Base-by-base conservation (phyloP, 2,329 filamentous ascomycete species). In the Fusarium veterinarium region DNA sequence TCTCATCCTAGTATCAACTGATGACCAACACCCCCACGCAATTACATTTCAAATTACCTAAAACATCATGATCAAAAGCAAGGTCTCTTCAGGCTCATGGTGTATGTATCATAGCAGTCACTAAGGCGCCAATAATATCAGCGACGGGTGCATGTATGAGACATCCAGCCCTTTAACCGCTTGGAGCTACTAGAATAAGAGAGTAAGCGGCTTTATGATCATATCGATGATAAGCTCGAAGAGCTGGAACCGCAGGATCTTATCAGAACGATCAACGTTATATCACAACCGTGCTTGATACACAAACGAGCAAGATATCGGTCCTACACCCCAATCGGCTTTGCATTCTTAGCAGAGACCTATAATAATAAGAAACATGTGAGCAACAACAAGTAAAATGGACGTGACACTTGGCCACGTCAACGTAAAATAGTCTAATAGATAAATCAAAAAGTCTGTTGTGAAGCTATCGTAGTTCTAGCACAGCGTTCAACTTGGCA, bases 151-250 rank as follows among this genome's bases (percentile, higher is more conserved):
- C 20, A n/a, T 25, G 33, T 16, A 42, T 70, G 46, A 59, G 60
- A 70, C 69, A 69, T 44, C 23, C 45, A 49, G 46, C 30, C 64
- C 35, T 51, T 41, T 25, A 55, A 33, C 44, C 37, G 55, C 37
- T 30, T 38, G 14, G 42, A 13, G 20, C 40, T 30, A 14, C 35
- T 17, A 35, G 35, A 37, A n/a, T 53, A 67, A n/a, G 55, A 40
- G 14, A 42, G 16, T 23, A 45, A 19, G 25, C 49, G 33, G 10
- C 19, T 61, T 37, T 23, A 17, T 13, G 25, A 35, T 40, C 30
- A 38, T 48, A 19, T 42, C 25, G 20, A 49, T 53, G 25, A 48
- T 20, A 25, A 30, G 23, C 33, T 44, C 40, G 53, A 31, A 42
- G n/a, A 30, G 16, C 19, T 30, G 53, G 48, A 41, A 51, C 9